These are phyloP conservation scores for Daldinia sp. DNA, from an alignment of 2,329 filamentous ascomycete genomes.

Conservation along the genomic window DNA sequence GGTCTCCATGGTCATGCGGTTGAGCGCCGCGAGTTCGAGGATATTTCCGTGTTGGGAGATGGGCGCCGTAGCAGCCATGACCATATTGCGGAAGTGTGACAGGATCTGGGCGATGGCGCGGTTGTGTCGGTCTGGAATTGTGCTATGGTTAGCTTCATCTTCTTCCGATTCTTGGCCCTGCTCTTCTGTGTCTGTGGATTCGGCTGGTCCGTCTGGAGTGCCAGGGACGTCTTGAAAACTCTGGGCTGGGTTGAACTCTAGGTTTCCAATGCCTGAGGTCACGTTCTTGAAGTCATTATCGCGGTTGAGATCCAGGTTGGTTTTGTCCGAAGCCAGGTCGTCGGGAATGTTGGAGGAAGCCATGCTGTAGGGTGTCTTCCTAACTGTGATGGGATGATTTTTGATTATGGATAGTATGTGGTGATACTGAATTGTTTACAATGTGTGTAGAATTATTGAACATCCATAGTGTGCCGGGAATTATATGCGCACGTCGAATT, in stretches of 20 bases:
- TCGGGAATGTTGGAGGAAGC: neutral
- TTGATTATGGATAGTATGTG: neutral
- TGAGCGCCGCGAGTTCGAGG: conserved; percentile 51
- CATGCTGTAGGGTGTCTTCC: neutral
- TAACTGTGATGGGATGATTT: neutral
- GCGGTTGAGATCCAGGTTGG: neutral
- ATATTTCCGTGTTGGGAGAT: conserved; percentile 48
- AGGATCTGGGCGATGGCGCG: conserved; percentile 56
- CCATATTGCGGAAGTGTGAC: conserved; percentile 54
- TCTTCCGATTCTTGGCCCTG: neutral
- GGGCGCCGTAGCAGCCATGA: conserved; percentile 49
- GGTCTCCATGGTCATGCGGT: conserved; percentile 52
- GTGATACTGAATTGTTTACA: neutral
- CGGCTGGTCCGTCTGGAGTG: neutral
- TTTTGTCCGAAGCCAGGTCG: neutral
- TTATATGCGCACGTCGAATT: too few relatives aligned
- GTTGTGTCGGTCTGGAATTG: conserved; percentile 54
- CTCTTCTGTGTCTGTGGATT: neutral
- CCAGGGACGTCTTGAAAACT: neutral
- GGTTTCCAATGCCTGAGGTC: neutral
- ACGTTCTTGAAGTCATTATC: neutral
- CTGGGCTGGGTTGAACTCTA: neutral
- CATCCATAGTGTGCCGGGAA: too few relatives aligned
- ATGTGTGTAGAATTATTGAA: neutral
- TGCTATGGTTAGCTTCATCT: conserved; percentile 13